Evolutionary conservation across 2,329 filamentous ascomycete genomes (phyloP).

Genomic region (Pseudopyricularia cyperi): DNA sequence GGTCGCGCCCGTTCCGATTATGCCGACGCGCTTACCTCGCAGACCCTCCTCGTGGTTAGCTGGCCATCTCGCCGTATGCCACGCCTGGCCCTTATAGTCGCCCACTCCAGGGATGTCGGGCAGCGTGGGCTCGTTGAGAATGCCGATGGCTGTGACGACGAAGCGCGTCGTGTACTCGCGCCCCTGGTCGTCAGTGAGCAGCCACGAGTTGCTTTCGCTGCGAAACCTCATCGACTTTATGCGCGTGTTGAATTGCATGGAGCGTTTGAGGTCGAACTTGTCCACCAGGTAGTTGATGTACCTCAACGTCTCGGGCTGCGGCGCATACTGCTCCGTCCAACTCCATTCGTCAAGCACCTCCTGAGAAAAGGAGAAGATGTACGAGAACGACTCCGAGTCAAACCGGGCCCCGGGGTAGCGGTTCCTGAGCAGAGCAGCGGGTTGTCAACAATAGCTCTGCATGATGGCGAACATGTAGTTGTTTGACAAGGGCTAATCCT

Average conservation of each 20-base stretch:
- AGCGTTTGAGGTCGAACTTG: slow-evolving; percentile 19
- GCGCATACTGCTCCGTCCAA: slow-evolving; percentile 21
- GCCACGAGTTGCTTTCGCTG: slow-evolving; percentile 12
- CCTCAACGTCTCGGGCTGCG: slow-evolving; percentile 20
- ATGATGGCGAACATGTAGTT: too few species aligned
- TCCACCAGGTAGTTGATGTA: slow-evolving; percentile 24
- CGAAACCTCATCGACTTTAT: slow-evolving; percentile 16
- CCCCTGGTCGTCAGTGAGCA: slow-evolving; percentile 13
- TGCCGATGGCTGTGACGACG: slow-evolving; percentile 15
- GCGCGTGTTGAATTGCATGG: slow-evolving; percentile 17
- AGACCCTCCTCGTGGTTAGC: slow-evolving; percentile 6
- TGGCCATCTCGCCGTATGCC: slow-evolving; percentile 16
- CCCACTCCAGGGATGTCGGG: slow-evolving; percentile 18
- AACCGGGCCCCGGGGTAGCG: slow-evolving; percentile 16
- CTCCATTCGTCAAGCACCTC: slow-evolving; percentile 27
- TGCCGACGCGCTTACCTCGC: slow-evolving; percentile 13
- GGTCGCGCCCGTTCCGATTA: slow-evolving; percentile 17
- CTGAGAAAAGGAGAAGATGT: slow-evolving; percentile 27
- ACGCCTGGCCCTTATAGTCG: slow-evolving; percentile 13
- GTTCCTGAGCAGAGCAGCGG: not conserved
- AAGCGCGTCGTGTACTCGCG: slow-evolving; percentile 12
- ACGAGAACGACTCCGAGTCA: slow-evolving; percentile 31
- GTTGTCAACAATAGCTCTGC: not conserved
- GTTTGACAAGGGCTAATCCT: not conserved
- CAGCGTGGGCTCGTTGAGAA: slow-evolving; percentile 17